Percentiles rank a stretch among this genome's conserved stretches.
These are phyloP conservation scores for Echinosophora koreensis DNA, from an alignment of 306 rosid genomes.

Conservation along the genomic window DNA sequence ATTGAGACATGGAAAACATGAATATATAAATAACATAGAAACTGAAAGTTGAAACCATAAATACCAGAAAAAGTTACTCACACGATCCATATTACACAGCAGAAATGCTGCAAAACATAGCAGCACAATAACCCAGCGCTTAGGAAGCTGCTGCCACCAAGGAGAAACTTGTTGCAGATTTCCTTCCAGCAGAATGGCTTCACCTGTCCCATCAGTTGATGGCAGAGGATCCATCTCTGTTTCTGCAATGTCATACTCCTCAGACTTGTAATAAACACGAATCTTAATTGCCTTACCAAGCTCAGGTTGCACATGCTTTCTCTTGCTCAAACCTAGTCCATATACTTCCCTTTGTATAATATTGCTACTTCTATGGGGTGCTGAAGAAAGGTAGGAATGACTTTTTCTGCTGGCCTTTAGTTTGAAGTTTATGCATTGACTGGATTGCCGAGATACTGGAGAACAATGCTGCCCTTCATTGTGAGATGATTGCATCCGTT, in stretches of 20 bases:
- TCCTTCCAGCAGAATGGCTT: slow-evolving; percentile 71
- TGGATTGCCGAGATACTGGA: slow-evolving; percentile 44
- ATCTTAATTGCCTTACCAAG: slow-evolving; percentile 58
- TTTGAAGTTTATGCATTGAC: slow-evolving; percentile 44
- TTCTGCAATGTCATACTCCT: slow-evolving; percentile 66
- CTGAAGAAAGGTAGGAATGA: slow-evolving; percentile 52
- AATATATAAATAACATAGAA: neutral
- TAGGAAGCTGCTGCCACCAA: slow-evolving; percentile 85
- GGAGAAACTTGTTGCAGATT: slow-evolving; percentile 56
- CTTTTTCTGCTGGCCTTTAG: slow-evolving; percentile 53
- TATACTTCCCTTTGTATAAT: slow-evolving; percentile 38
- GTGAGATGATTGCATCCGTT: slow-evolving; percentile 39
- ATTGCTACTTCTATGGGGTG: slow-evolving; percentile 45
- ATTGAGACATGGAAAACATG: slow-evolving; percentile 16
- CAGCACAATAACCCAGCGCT: slow-evolving; percentile 93
- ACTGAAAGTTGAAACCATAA: slow-evolving; percentile 31
- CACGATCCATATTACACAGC: slow-evolving; percentile 98
- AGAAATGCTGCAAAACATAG: slow-evolving; percentile 89
- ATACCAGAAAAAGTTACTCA: slow-evolving; percentile 58
- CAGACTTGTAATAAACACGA: slow-evolving; percentile 71
- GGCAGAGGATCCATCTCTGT: slow-evolving; percentile 61
- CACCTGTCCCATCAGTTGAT: slow-evolving; percentile 69
- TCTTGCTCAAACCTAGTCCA: slow-evolving; percentile 49
- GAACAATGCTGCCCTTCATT: slow-evolving; percentile 38
- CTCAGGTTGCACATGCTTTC: slow-evolving; percentile 47